phyloP scores from a whole-genome alignment of 2,329 filamentous ascomycete species.

The Apiospora saccharicola region DNA sequence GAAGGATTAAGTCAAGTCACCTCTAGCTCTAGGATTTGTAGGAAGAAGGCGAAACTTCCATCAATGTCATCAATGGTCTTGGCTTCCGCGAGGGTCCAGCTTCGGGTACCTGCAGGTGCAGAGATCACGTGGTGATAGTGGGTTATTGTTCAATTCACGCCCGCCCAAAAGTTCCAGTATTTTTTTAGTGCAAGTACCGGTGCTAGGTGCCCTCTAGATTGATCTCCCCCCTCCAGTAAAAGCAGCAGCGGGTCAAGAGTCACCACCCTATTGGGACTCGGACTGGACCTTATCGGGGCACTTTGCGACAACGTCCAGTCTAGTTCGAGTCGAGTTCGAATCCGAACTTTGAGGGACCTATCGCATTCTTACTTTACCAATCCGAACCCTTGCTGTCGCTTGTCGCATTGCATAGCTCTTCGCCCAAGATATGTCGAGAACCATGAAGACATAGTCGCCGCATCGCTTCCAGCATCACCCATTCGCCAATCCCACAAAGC shows the following conservation, averaged over 20 bases:
- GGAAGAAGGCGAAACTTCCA: background rate
- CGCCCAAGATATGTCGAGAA: background rate
- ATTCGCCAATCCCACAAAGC: background rate
- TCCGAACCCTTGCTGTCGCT: background rate
- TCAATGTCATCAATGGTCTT: background rate
- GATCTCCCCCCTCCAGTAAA: background rate
- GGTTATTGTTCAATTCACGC: background rate
- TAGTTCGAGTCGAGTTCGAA: background rate
- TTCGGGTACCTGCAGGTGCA: constrained; percentile 3
- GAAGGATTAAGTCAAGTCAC: background rate
- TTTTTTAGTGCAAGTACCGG: background rate
- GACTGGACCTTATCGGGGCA: constrained; percentile 17
- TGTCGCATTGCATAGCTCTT: constrained; percentile 1
- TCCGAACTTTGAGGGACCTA: background rate
- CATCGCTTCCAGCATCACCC: constrained; percentile 8
- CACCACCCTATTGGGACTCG: background rate
- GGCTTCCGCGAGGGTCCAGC: background rate
- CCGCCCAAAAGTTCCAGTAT: background rate
- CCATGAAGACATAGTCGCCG: constrained; percentile 11
- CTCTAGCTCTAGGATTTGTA: background rate
- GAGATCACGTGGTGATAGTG: constrained; percentile 21
- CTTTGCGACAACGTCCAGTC: constrained; percentile 20
- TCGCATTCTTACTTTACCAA: constrained; percentile 10
- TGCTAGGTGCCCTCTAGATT: background rate
- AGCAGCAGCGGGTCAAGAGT: background rate